Conservation (phyloP, 108 stramenopile species). For the Cylindrotheca fusiformis region DNA sequence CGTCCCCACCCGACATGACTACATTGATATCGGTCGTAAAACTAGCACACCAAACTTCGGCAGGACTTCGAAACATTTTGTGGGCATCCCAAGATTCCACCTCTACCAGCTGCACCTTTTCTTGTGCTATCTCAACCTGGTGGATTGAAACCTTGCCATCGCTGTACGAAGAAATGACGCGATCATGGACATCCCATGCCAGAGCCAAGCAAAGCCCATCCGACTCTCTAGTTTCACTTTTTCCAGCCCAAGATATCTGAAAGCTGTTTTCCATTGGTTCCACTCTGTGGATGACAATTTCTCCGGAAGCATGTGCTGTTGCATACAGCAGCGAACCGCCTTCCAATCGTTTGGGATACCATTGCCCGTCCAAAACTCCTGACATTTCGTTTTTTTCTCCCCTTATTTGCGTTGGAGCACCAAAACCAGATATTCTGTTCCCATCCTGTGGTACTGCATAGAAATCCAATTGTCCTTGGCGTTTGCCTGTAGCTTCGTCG, state of each 20-base stretch:
- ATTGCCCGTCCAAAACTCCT: slow-evolving; percentile 85
- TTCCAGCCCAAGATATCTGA: slow-evolving; percentile 5
- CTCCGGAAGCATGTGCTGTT: slow-evolving; percentile 52
- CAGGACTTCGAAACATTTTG: slow-evolving; percentile 56
- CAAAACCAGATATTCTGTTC: slow-evolving; percentile 2
- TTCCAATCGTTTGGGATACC: slow-evolving; percentile 21
- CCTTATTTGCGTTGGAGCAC: slow-evolving; percentile 17
- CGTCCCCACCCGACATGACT: slow-evolving; percentile 50
- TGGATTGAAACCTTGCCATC: slow-evolving; percentile 66
- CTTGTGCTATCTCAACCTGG: slow-evolving; percentile 12
- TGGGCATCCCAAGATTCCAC: slow-evolving; percentile 68
- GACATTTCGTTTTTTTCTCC: slow-evolving; percentile 12
- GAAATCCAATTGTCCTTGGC: slow-evolving; percentile 36
- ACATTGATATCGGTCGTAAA: slow-evolving; percentile 20
- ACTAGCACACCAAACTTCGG: slow-evolving; percentile 78
- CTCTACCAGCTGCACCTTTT: slow-evolving; percentile 7
- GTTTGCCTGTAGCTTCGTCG: slow-evolving; percentile 34
- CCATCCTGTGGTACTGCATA: slow-evolving; percentile 21
- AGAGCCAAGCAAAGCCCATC: slow-evolving; percentile 50
- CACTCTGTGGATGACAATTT: slow-evolving; percentile 31
- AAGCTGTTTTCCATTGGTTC: no score
- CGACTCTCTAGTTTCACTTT: slow-evolving; percentile 1
- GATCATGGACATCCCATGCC: slow-evolving; percentile 40
- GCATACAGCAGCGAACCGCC: slow-evolving; percentile 26
- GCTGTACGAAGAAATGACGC: slow-evolving; percentile 81